phyloP scores from a whole-genome alignment of 2,329 filamentous ascomycete species.

The Nothopassalora personata region DNA sequence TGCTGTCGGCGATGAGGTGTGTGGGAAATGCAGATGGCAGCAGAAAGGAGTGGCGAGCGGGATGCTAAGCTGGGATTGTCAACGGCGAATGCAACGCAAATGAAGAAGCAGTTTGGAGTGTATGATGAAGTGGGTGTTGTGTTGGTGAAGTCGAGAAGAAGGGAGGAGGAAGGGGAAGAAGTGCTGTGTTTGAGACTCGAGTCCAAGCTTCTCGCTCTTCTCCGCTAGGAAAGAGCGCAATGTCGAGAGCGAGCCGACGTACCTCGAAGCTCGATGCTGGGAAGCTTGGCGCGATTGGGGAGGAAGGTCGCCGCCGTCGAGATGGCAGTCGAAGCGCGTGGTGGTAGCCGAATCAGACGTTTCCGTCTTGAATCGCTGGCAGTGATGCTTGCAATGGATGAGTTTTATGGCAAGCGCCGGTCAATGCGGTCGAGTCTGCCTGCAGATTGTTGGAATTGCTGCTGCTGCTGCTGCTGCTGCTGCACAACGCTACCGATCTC shows the following conservation, averaged over 20 bases:
- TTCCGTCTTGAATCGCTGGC: neutral
- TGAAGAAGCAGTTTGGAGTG: conserved; percentile 29
- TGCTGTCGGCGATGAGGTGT: conserved; percentile 21
- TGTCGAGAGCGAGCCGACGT: conserved; percentile 8
- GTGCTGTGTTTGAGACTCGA: conserved; percentile 2
- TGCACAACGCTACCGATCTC: neutral
- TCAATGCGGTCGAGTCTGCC: neutral
- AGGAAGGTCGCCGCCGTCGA: conserved; percentile 5
- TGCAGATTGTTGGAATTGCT: neutral
- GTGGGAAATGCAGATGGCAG: conserved; percentile 19
- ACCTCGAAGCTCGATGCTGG: conserved; percentile 12
- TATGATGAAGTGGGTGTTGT: conserved; percentile 26
- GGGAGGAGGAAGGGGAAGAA: conserved; percentile 16
- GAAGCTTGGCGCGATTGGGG: conserved; percentile 7
- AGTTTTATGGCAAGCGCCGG: neutral
- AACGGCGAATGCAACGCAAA: conserved; percentile 34
- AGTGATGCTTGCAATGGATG: neutral
- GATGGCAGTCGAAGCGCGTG: conserved; percentile 16
- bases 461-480: neutral
- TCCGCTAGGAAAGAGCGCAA: conserved; percentile 14
- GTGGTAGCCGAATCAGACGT: neutral
- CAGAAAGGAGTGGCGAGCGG: conserved; percentile 32
- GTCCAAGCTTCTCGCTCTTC: conserved; percentile 6
- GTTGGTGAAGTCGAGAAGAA: conserved; percentile 23
- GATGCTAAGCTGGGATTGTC: conserved; percentile 32